A percentile compares a stretch with the other conserved stretches of the same genome.
Conservation (phyloP, 345 rosid genomes). For the Eucalyptus camaldulensis region DNA sequence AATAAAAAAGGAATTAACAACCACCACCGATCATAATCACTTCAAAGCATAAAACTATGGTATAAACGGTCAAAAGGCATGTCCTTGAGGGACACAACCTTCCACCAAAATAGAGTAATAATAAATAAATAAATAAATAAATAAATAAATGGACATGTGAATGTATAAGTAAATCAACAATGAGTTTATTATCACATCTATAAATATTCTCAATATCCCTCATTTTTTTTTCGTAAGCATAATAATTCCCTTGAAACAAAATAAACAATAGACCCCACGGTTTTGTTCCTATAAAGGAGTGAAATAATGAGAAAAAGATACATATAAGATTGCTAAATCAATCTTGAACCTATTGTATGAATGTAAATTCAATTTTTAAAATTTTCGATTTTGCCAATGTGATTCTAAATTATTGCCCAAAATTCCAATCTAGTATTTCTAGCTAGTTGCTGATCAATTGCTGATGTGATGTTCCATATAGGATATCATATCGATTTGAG, state of each 20-base stretch:
- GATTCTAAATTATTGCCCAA: rapidly evolving
- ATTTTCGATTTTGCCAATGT: rapidly evolving
- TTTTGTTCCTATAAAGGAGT: neutral
- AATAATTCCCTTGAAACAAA: neutral
- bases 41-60: neutral
- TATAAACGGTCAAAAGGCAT: neutral
- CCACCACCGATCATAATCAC: neutral
- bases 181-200: neutral
- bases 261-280: neutral
- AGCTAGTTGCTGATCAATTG: rapidly evolving
- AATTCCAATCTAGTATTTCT: neutral
- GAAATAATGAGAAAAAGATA: neutral
- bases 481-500: rapidly evolving
- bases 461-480: rapidly evolving
- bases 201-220: neutral
- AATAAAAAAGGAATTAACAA: neutral
- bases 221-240: neutral
- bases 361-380: rapidly evolving
- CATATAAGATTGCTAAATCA: too few species aligned
- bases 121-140: neutral
- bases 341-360: neutral
- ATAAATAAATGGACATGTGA: neutral
- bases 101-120: neutral
- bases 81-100: neutral
- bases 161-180: neutral